Evolutionary conservation across 2,329 filamentous ascomycete genomes (phyloP), one percentile per base, ranked within the genome.

Genomic region (Talaromyces sp.): DNA sequence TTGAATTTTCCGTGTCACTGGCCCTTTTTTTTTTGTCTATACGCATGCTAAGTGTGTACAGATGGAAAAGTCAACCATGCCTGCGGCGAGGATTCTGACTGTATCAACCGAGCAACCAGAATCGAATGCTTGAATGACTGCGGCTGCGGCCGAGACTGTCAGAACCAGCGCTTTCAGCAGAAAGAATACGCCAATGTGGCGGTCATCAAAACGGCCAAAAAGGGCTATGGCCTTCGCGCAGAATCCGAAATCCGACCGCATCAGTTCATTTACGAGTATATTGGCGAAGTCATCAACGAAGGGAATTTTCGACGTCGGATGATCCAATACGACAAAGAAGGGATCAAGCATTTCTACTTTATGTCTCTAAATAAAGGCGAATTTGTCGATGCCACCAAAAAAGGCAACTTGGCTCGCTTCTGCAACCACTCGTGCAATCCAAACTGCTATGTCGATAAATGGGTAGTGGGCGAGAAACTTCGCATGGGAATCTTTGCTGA

Each of bases 341-440:
- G 93, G 64, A 97, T 99, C 83, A 96, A 96, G 76, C 95, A 99
- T 78, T 99, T 99, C 76, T 99, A 99, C 78, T 99, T 99, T 81
- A 99, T 99, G 95, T 98, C 95, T 31, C 87, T 99, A 65, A 96
- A 87, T 72, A 96, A 96, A 75, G 91, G 88, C 70, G 95, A 98
- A 75, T 99, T 98, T 72, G 92, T 99, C 63, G 95, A 99, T 78
- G 95, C 95, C 27, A 99, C 95, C 9, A 96, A 95, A 74, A 96
- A 92, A 75, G 95, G 95, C 57, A 98, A 98, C 68, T 85, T 99
- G 5, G 95, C 93, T 57, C 89, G 95, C 33, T 99, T 99, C 73
- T 99, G 95, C 85, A 99, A 99, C 72, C 95, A 99, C 76, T 98
- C 95, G 8, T 99, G 95, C 83, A 96, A 95, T 75, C 95, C 95